phyloP scores from a whole-genome alignment of 768 basidiomycete genomes.

The Harrya chromipes region DNA sequence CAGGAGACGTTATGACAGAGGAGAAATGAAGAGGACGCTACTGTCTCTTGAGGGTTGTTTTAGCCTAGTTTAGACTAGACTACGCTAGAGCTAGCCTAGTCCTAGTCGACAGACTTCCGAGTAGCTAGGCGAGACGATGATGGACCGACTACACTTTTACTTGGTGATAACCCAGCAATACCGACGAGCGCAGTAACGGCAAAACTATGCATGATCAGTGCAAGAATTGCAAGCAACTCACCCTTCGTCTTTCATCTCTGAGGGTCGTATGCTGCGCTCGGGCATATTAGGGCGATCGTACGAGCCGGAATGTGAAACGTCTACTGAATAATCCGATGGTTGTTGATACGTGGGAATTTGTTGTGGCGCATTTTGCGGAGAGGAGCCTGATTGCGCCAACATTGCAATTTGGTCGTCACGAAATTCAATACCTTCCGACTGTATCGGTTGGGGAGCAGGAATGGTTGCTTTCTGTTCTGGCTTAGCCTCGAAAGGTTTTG shows the following conservation, averaged over 20 bases:
- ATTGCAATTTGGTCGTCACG: constrained; percentile 14
- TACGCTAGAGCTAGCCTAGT: constrained; percentile 75
- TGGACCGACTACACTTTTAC: constrained; percentile 40
- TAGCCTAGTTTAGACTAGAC: constrained; percentile 83
- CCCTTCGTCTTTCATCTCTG: constrained; percentile 99
- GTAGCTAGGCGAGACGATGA: constrained; percentile 41
- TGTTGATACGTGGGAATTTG: constrained; percentile 81
- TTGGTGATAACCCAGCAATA: constrained; percentile 28
- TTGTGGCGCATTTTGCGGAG: constrained; percentile 49
- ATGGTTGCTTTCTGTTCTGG: constrained; percentile 16
- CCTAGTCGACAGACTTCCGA: constrained; percentile 58
- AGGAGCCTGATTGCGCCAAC: constrained; percentile 24
- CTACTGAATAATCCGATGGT: constrained; percentile 51
- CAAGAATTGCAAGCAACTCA: constrained; percentile 47
- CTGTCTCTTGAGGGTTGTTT: constrained; percentile 59
- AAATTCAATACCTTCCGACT: constrained; percentile 13
- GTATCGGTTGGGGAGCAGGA: constrained; percentile 5
- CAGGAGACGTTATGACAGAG: constrained; percentile 58
- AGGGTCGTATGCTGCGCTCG: constrained; percentile 72
- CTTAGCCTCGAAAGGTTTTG: constrained; percentile 19
- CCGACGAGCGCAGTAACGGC: constrained; percentile 18
- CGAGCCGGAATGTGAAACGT: constrained; percentile 33
- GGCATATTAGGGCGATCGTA: constrained; percentile 43
- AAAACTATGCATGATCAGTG: constrained; percentile 13
- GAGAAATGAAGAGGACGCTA: constrained; percentile 63